Evolutionary conservation across 768 basidiomycete genomes (phyloP).

Genomic region (Termitomyces sp.): DNA sequence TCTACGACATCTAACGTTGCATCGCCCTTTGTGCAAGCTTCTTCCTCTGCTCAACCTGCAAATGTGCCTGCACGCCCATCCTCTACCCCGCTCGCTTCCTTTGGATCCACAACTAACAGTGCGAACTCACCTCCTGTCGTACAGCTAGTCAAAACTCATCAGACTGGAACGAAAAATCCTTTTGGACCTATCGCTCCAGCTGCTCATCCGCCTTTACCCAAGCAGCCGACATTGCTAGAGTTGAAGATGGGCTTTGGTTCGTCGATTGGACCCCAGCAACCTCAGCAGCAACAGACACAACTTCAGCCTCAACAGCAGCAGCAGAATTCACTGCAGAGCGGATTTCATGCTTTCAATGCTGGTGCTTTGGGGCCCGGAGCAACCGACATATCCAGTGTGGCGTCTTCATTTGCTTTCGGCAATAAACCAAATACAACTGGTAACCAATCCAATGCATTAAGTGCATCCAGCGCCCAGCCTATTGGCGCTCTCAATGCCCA

Average conservation of each 20-base stretch:
- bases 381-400: slow-evolving; percentile 62
- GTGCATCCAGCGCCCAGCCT: not conserved
- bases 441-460: not conserved
- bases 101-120: slow-evolving; percentile 21
- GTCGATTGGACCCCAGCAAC: slow-evolving; percentile 15
- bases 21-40: slow-evolving; percentile 19
- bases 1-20: slow-evolving; percentile 14
- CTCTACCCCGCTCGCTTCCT: slow-evolving; percentile 62
- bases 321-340: slow-evolving; percentile 17
- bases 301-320: slow-evolving; percentile 18
- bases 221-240: slow-evolving; percentile 78
- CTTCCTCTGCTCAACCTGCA: slow-evolving; percentile 13
- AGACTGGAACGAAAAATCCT: slow-evolving; percentile 93
- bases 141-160: slow-evolving; percentile 76
- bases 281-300: slow-evolving; percentile 16
- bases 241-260: slow-evolving; percentile 48
- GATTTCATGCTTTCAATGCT: slow-evolving; percentile 30
- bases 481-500: slow-evolving; percentile 20
- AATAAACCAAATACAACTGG: slow-evolving; percentile 20
- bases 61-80: slow-evolving; percentile 53
- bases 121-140: slow-evolving; percentile 37
- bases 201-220: slow-evolving; percentile 62
- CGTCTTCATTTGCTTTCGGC: slow-evolving; percentile 63
- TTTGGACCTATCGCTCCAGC: slow-evolving; percentile 69
- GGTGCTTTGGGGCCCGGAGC: slow-evolving; percentile 38